phyloP scores from a whole-genome alignment of 164 flowering plant genomes.

The Amborella trichopoda region DNA sequence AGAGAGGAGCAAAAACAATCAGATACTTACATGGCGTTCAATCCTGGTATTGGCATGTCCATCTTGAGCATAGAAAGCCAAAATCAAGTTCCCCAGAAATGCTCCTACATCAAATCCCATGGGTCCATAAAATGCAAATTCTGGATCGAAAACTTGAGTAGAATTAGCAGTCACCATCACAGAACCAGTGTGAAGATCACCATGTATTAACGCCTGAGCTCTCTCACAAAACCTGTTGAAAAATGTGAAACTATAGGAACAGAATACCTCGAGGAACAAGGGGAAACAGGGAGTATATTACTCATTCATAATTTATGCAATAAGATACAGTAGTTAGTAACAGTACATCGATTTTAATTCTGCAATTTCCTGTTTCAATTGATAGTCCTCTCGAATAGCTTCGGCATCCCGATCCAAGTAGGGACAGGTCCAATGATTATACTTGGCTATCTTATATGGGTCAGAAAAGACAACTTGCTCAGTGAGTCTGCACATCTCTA shows the following conservation, averaged over 20 bases:
- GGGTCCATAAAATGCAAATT: constrained; percentile 87
- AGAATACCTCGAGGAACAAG: too few relatives aligned
- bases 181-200: constrained; percentile 95
- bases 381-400: constrained; percentile 65
- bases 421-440: constrained; percentile 80
- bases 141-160: constrained; percentile 95
- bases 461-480: constrained; percentile 96
- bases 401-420: constrained; percentile 76
- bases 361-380: constrained; percentile 80
- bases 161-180: constrained; percentile 86
- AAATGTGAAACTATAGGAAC: too few relatives aligned
- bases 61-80: constrained; percentile 84
- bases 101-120: constrained; percentile 98
- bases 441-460: constrained; percentile 72
- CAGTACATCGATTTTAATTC: constrained; percentile 73
- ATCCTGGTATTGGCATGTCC: constrained; percentile 57
- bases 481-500: constrained; percentile 88
- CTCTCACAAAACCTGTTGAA: constrained; percentile 94
- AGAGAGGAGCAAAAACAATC: too few relatives aligned
- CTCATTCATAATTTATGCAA: too few relatives aligned
- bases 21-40: constrained; percentile 48
- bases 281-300: too few relatives aligned
- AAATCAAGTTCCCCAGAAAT: constrained; percentile 71
- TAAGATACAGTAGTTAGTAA: too few relatives aligned
- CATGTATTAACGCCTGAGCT: constrained; percentile 91